Evolutionary conservation across 1,284 basidiomycete species (phyloP).

Genomic region (Cryptococcus depauperatus): DNA sequence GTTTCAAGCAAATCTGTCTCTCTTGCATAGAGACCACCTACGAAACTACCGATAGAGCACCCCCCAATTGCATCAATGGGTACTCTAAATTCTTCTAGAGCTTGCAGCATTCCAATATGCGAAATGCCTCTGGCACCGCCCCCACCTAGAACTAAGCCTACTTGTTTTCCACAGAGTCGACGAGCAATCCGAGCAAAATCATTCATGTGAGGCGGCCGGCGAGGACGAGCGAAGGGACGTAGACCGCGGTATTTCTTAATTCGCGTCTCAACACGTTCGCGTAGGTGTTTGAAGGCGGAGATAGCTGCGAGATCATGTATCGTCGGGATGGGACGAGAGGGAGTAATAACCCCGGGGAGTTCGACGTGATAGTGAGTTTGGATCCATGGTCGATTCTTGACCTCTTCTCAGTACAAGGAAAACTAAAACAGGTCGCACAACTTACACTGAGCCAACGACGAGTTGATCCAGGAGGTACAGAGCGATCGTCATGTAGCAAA

Average conservation of each 20-base stretch:
- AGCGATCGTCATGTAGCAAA: conserved; percentile 83
- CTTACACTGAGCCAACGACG: conserved; percentile 88
- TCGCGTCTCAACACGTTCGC: conserved; percentile 79
- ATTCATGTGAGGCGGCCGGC: conserved; percentile 68
- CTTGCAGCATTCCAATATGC: conserved; percentile 82
- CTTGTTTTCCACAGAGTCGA: conserved; percentile 82
- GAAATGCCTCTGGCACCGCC: conserved; percentile 92
- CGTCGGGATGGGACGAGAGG: conserved; percentile 51
- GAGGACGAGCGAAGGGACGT: conserved; percentile 60
- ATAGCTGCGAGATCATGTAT: conserved; percentile 82
- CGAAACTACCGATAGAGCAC: conserved; percentile 82
- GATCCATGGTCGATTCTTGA: conserved; percentile 83
- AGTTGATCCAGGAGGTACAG: conserved; percentile 83
- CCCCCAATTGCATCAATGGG: conserved; percentile 88
- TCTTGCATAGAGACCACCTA: conserved; percentile 92
- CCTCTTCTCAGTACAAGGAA: neutral
- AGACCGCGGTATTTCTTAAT: conserved; percentile 77
- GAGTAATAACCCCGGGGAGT: conserved; percentile 50
- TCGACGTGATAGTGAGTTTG: conserved; percentile 42
- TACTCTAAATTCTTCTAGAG: conserved; percentile 82
- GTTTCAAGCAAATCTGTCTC: conserved; percentile 86
- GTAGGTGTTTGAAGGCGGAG: conserved; percentile 63
- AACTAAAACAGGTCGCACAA: neutral
- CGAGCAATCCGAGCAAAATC: conserved; percentile 91
- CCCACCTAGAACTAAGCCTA: conserved; percentile 90